A percentile compares a stretch with the other conserved stretches of the same genome.
Conservation (phyloP, 768 basidiomycete genomes). For the Macrolepiota dolichaula region DNA sequence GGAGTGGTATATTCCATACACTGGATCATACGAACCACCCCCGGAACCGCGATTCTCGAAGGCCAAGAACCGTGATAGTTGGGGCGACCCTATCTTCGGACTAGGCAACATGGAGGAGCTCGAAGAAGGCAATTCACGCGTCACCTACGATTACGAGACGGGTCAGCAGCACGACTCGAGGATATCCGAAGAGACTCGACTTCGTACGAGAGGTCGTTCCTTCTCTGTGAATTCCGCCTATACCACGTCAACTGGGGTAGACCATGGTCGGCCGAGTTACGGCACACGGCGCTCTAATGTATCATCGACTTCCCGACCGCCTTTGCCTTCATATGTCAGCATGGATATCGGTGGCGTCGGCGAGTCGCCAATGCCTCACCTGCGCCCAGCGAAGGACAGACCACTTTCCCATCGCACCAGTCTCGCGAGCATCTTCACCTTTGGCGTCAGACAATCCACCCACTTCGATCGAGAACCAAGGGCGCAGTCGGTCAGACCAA, state of each 20-base stretch:
- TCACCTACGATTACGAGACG: not conserved
- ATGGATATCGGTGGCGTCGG: constrained; percentile 60
- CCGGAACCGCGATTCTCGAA: constrained; percentile 5
- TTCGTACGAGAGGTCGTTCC: constrained; percentile 26
- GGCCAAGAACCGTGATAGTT: constrained; percentile 15
- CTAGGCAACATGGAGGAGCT: not conserved
- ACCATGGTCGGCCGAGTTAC: constrained; percentile 30
- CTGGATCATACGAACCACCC: constrained; percentile 15
- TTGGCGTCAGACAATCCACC: constrained; percentile 28
- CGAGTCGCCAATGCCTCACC: constrained; percentile 51
- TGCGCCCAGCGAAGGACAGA: constrained; percentile 24
- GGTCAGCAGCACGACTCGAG: not conserved
- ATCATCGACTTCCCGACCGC: constrained; percentile 28
- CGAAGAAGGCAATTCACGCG: not conserved
- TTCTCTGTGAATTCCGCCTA: constrained; percentile 41
- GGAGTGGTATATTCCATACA: constrained; percentile 18
- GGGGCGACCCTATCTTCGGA: constrained; percentile 16
- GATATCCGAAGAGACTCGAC: constrained; percentile 15
- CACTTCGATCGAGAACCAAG: not conserved
- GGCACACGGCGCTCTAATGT: constrained; percentile 32
- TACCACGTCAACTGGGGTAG: constrained; percentile 36
- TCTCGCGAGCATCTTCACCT: constrained; percentile 47
- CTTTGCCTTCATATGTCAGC: constrained; percentile 39
- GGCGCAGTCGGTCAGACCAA: not conserved
- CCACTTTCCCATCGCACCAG: constrained; percentile 41